Evolutionary conservation across 108 stramenopile genomes (phyloP).

Genomic region (Stephanodiscus triporus): DNA sequence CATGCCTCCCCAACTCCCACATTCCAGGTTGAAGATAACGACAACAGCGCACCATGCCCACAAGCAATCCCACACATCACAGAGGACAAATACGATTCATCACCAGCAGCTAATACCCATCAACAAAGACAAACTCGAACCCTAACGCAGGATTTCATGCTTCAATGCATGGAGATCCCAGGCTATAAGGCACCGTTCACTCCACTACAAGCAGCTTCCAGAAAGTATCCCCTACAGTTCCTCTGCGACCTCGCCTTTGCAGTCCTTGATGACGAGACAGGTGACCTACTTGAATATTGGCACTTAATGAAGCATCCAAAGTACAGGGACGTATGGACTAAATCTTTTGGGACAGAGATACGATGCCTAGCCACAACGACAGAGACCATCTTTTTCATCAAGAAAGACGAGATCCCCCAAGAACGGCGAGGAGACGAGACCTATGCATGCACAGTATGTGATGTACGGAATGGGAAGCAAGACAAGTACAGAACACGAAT

Average conservation of each 20-base stretch:
- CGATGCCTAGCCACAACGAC: neutral
- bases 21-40: too few species aligned
- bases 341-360: slow-evolving; percentile 8
- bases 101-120: neutral
- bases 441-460: slow-evolving; percentile 28
- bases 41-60: too few species aligned
- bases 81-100: too few species aligned
- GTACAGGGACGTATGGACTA: neutral
- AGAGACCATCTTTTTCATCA: slow-evolving; percentile 12
- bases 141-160: neutral
- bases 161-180: neutral
- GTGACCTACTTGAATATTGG: slow-evolving; percentile 19
- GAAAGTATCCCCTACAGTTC: neutral
- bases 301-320: slow-evolving; percentile 19
- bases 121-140: neutral
- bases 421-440: slow-evolving; percentile 18
- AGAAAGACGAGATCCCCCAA: slow-evolving; percentile 13
- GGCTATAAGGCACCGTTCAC: too few species aligned
- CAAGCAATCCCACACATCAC: neutral
- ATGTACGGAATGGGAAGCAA: slow-evolving; percentile 24
- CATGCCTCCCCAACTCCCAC: too few species aligned
- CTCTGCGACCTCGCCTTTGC: neutral
- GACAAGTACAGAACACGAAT: slow-evolving; percentile 29
- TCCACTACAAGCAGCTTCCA: neutral
- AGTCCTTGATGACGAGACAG: slow-evolving; percentile 27